phyloP scores from a whole-genome alignment of 306 rosid species.

The Trifolium fragiferum region DNA sequence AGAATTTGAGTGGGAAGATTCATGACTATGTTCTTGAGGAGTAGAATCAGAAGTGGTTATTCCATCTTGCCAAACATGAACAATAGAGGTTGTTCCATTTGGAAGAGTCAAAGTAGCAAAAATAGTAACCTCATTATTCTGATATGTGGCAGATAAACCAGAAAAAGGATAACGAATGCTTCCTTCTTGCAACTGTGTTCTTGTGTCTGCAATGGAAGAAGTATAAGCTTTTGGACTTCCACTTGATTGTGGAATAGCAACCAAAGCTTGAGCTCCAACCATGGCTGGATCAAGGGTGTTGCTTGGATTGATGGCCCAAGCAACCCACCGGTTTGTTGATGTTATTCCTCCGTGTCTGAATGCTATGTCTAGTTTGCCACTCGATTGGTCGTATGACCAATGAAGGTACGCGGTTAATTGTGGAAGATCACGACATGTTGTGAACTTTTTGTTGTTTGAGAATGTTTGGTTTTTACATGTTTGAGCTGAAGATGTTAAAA shows the following conservation, averaged over 20 bases:
- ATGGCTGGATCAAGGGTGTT: slow-evolving; percentile 36
- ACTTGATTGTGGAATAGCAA: slow-evolving; percentile 47
- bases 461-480: slow-evolving; percentile 55
- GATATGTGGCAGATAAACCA: slow-evolving; percentile 37
- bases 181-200: slow-evolving; percentile 45
- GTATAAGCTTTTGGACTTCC: slow-evolving; percentile 37
- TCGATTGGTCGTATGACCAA: slow-evolving; percentile 53
- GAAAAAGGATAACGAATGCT: slow-evolving; percentile 39
- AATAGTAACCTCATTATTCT: slow-evolving; percentile 57
- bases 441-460: slow-evolving; percentile 43
- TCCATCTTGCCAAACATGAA: slow-evolving; percentile 80
- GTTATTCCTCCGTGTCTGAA: slow-evolving; percentile 50
- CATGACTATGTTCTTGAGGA: slow-evolving; percentile 36
- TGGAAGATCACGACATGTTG: slow-evolving; percentile 60
- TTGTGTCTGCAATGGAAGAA: slow-evolving; percentile 21
- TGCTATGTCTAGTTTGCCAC: slow-evolving; percentile 62
- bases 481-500: slow-evolving; percentile 57
- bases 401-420: slow-evolving; percentile 62
- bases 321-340: slow-evolving; percentile 57
- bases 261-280: slow-evolving; percentile 69
- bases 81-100: slow-evolving; percentile 41
- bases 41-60: slow-evolving; percentile 39
- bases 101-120: slow-evolving; percentile 65
- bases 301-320: slow-evolving; percentile 76
- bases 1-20: slow-evolving; percentile 35